Conservation (phyloP, 2,329 filamentous ascomycete species). For the Diaporthe aspalathi region DNA sequence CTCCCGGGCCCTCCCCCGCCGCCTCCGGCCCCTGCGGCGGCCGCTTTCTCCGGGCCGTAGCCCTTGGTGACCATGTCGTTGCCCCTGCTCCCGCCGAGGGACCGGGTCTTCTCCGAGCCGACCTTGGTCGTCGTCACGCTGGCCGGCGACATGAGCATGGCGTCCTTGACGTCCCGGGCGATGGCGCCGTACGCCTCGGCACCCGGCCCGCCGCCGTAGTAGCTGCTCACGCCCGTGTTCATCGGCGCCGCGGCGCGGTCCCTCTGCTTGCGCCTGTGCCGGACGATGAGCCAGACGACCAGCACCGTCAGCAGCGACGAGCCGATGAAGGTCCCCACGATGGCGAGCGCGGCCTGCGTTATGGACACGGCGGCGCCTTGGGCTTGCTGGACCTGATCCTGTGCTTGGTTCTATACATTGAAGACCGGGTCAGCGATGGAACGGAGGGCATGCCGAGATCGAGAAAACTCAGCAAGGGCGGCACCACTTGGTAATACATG, state of each 20-base stretch:
- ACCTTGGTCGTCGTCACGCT: constrained; percentile 10
- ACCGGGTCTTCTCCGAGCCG: neutral
- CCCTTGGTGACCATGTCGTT: constrained; percentile 23
- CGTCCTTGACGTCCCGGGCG: constrained; percentile 44
- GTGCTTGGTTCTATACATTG: constrained; percentile 47
- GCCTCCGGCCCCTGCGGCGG: neutral
- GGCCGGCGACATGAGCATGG: constrained; percentile 33
- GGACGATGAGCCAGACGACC: constrained; percentile 47
- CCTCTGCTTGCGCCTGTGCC: constrained; percentile 41
- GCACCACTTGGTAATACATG: neutral
- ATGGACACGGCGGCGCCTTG: constrained; percentile 54
- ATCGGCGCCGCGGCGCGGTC: constrained; percentile 39
- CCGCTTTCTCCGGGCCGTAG: neutral
- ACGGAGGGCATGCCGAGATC: neutral
- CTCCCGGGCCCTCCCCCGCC: constrained; percentile 11
- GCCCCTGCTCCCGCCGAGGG: constrained; percentile 1
- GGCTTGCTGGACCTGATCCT: constrained; percentile 47
- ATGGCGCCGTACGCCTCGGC: constrained; percentile 29
- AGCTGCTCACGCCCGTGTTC: constrained; percentile 40
- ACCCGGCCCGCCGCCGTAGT: constrained; percentile 34
- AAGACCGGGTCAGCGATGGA: neutral
- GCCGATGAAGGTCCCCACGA: constrained; percentile 56
- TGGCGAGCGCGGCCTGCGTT: constrained; percentile 55
- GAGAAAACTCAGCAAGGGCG: neutral
- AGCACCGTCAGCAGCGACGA: constrained; percentile 54